phyloP scores from a whole-genome alignment of 176 grass and related monocot species.

The Carex cristatella region DNA sequence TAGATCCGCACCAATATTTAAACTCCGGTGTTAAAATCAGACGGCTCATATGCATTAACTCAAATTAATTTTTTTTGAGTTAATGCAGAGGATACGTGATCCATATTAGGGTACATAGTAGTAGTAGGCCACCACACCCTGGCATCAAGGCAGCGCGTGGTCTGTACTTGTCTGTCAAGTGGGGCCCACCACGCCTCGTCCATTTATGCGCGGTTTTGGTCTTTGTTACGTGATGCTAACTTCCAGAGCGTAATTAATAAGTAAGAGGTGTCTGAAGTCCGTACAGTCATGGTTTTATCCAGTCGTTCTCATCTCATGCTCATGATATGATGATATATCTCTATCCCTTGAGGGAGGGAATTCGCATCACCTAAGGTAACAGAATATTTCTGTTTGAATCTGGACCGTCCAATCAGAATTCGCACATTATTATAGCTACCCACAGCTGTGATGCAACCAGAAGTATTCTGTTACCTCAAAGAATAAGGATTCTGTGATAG shows the following conservation, averaged over 20 bases:
- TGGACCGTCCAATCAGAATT: too few species aligned
- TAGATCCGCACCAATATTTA: too few species aligned
- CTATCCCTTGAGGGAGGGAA: not conserved
- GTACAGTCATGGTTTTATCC: not conserved
- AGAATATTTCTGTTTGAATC: too few species aligned
- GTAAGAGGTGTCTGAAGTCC: not conserved
- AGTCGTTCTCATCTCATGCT: not conserved
- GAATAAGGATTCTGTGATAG: not conserved
- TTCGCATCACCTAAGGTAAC: too few species aligned
- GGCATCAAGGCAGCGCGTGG: not conserved
- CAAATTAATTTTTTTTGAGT: too few species aligned
- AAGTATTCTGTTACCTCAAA: too few species aligned
- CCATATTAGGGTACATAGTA: not conserved
- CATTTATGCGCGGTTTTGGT: not conserved
- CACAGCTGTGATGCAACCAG: too few species aligned
- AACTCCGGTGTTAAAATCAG: too few species aligned
- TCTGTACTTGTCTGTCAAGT: constrained; percentile 12
- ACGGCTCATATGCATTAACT: too few species aligned
- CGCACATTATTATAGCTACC: too few species aligned
- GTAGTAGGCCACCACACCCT: constrained; percentile 1
- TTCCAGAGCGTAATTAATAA: not conserved
- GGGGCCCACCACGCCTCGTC: not conserved
- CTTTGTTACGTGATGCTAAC: not conserved
- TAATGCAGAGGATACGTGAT: too few species aligned
- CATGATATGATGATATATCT: not conserved